Evolutionary conservation across 352 stramenopile genomes (phyloP).

Genomic region (Phytophthora fragariaefolia): DNA sequence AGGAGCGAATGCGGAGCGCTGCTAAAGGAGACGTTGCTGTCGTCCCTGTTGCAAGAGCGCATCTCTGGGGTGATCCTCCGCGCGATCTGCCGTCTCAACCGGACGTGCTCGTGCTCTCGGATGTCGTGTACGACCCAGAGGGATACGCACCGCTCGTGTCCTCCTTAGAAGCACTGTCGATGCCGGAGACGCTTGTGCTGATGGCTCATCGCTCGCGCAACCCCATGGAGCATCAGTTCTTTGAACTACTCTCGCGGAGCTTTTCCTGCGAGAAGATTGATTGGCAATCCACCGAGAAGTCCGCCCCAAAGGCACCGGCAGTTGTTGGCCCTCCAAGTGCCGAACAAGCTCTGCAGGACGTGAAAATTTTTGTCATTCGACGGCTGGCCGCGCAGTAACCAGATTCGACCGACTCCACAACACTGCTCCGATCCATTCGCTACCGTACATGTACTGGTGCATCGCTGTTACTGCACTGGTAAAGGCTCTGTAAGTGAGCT

Average conservation of each 20-base stretch:
- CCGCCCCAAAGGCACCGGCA: slow-evolving; percentile 18
- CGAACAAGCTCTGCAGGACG: slow-evolving; percentile 58
- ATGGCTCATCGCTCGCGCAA: slow-evolving; percentile 84
- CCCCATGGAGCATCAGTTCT: slow-evolving; percentile 85
- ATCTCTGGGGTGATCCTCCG: slow-evolving; percentile 65
- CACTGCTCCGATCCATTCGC: slow-evolving; percentile 11
- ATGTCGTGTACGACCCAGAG: slow-evolving; percentile 84
- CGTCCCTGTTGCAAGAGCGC: slow-evolving; percentile 37
- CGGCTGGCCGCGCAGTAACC: slow-evolving; percentile 30
- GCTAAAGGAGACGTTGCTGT: slow-evolving; percentile 24
- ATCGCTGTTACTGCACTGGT: slow-evolving; percentile 13
- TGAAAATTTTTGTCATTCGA: slow-evolving; percentile 74
- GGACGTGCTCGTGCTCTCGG: slow-evolving; percentile 78
- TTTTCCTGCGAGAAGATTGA: slow-evolving; percentile 61
- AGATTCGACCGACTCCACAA: slow-evolving; percentile 18
- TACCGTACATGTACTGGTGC: too few relatives aligned
- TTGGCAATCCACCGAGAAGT: slow-evolving; percentile 41
- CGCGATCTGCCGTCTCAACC: slow-evolving; percentile 44
- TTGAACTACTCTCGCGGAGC: slow-evolving; percentile 54
- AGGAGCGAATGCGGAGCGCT: slow-evolving; percentile 7
- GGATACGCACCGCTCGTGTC: slow-evolving; percentile 71
- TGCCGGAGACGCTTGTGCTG: slow-evolving; percentile 52
- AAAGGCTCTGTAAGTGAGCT: slow-evolving; percentile 24
- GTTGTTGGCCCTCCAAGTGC: slow-evolving; percentile 20
- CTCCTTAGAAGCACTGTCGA: slow-evolving; percentile 56